Evolutionary conservation across 306 rosid species (phyloP).

Genomic region (Lupinus albus): DNA sequence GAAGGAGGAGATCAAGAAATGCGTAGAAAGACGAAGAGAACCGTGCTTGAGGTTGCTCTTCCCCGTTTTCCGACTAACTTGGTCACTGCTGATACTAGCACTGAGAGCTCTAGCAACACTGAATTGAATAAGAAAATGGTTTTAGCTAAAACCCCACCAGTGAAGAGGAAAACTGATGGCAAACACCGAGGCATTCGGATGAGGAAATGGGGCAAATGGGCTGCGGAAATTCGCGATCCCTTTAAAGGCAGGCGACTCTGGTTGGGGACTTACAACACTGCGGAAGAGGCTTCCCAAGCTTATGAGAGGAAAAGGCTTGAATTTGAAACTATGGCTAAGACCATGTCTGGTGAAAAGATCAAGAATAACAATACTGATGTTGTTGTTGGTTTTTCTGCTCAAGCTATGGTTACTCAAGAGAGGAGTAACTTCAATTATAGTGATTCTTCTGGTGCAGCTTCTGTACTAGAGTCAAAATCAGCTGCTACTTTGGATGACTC

Average conservation of each 20-base stretch:
- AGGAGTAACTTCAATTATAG: neutral
- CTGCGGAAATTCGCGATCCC: conserved; percentile 86
- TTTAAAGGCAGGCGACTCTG: conserved; percentile 59
- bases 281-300: conserved; percentile 71
- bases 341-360: conserved; percentile 38
- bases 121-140: conserved; percentile 45
- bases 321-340: conserved; percentile 50
- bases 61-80: conserved; percentile 32
- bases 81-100: conserved; percentile 18
- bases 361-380: neutral
- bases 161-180: conserved; percentile 41
- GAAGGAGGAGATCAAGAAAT: conserved; percentile 4
- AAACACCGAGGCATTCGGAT: conserved; percentile 74
- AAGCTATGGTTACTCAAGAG: conserved; percentile 21
- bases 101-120: conserved; percentile 52
- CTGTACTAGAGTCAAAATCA: conserved; percentile 31
- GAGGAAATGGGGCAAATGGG: conserved; percentile 93
- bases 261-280: conserved; percentile 74
- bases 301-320: conserved; percentile 57
- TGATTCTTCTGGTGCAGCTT: conserved; percentile 29
- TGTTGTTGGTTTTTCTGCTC: neutral
- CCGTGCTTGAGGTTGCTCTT: conserved; percentile 48
- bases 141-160: conserved; percentile 36
- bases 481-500: conserved; percentile 44
- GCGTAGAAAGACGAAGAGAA: conserved; percentile 40